Percentiles rank a stretch among this genome's conserved stretches.
phyloP scores from a whole-genome alignment of 768 basidiomycete species.

The Podaxis sp. region DNA sequence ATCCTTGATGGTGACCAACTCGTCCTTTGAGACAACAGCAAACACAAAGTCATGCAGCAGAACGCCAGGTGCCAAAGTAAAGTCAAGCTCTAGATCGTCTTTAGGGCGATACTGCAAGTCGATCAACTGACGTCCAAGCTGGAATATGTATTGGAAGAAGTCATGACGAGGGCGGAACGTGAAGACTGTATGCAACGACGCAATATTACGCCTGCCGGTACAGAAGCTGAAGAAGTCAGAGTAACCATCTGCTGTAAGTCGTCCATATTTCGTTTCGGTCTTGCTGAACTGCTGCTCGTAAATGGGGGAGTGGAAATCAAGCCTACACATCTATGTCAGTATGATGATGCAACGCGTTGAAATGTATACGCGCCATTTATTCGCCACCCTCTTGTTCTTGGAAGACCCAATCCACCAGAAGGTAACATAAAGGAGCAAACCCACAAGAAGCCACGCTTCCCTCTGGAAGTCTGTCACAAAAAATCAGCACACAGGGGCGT shows the following conservation, averaged over 20 bases:
- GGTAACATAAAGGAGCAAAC: conserved; percentile 50
- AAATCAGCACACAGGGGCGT: neutral
- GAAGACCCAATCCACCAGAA: conserved; percentile 58
- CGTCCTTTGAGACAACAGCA: conserved; percentile 79
- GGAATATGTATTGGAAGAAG: conserved; percentile 59
- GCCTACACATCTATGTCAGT: conserved; percentile 35
- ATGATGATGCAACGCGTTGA: conserved; percentile 12
- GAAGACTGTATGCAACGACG: conserved; percentile 77
- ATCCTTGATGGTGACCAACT: conserved; percentile 63
- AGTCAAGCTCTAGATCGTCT: conserved; percentile 76
- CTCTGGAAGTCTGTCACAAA: conserved; percentile 49
- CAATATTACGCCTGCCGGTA: conserved; percentile 75
- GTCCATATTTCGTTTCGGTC: conserved; percentile 46
- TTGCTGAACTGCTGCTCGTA: conserved; percentile 72
- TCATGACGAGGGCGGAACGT: conserved; percentile 83
- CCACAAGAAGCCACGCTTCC: conserved; percentile 56
- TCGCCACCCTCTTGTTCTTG: conserved; percentile 55
- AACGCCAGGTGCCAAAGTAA: conserved; percentile 54
- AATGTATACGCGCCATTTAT: conserved; percentile 52
- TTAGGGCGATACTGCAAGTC: conserved; percentile 70
- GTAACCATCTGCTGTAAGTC: conserved; percentile 60
- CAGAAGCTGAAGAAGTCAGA: conserved; percentile 84
- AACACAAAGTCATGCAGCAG: conserved; percentile 70
- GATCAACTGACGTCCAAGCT: conserved; percentile 57
- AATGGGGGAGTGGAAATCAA: conserved; percentile 52